A percentile compares a stretch with the other conserved stretches of the same genome.
Evolutionary conservation across 2,329 filamentous ascomycete species (phyloP).

Genomic region (Juglanconis sp.): DNA sequence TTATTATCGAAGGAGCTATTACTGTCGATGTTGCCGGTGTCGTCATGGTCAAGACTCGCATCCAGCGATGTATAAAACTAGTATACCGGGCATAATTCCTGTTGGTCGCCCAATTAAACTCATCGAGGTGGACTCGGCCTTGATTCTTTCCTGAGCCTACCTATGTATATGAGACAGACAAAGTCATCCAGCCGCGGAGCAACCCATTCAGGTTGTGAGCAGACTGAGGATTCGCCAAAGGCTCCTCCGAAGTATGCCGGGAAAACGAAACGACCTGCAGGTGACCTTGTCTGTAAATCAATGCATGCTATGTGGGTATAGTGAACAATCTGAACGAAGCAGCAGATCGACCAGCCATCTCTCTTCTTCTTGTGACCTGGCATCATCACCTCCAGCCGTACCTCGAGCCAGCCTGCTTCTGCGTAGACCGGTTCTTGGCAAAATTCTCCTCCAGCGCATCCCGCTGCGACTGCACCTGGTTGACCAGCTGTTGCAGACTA

Average conservation of each 20-base stretch:
- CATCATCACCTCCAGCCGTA: constrained; percentile 69
- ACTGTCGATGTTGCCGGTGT: too few relatives aligned
- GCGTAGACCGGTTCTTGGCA: constrained; percentile 73
- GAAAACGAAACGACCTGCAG: neutral
- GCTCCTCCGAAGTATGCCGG: neutral
- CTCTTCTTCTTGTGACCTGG: neutral
- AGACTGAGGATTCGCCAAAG: too few relatives aligned
- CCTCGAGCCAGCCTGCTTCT: constrained; percentile 74
- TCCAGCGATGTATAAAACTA: too few relatives aligned
- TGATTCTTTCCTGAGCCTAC: too few relatives aligned
- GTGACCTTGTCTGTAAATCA: neutral
- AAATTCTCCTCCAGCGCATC: constrained; percentile 92
- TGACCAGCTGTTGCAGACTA: constrained; percentile 82
- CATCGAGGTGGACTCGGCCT: too few relatives aligned
- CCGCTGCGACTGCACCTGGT: constrained; percentile 74
- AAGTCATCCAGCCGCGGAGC: too few relatives aligned
- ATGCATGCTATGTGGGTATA: neutral
- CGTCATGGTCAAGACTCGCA: too few relatives aligned
- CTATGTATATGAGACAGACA: too few relatives aligned
- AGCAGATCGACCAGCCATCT: neutral
- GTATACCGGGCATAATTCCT: too few relatives aligned
- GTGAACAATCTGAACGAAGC: neutral
- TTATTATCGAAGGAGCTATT: too few relatives aligned
- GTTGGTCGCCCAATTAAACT: too few relatives aligned
- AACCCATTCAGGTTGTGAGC: too few relatives aligned